phyloP scores from a whole-genome alignment of 352 stramenopile species.

The Globisporangium carolinianum region DNA sequence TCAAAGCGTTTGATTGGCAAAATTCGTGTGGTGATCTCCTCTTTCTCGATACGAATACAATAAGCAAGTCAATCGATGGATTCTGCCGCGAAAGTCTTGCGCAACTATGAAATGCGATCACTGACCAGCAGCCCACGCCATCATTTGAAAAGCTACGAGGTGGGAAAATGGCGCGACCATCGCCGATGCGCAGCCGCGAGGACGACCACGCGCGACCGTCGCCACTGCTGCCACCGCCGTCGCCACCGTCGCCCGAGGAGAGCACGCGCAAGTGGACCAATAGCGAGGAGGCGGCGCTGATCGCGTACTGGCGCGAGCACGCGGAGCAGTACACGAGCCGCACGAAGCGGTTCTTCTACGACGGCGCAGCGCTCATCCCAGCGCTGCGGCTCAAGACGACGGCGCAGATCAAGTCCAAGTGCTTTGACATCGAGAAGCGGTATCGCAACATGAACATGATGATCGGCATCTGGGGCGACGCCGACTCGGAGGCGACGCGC shows the following conservation, averaged over 20 bases:
- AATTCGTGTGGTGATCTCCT: background rate
- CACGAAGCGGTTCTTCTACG: constrained; percentile 17
- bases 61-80: background rate
- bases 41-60: background rate
- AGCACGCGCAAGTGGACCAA: constrained; percentile 14
- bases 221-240: background rate
- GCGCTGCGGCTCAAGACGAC: constrained; percentile 11
- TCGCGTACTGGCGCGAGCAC: constrained; percentile 14
- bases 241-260: background rate
- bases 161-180: background rate
- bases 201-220: background rate
- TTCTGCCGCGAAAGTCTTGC: background rate
- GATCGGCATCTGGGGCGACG: background rate
- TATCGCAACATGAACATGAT: constrained; percentile 9
- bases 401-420: constrained; percentile 17
- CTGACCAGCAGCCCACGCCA: too few relatives aligned
- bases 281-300: constrained; percentile 11
- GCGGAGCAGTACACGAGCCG: constrained; percentile 9
- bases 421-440: constrained; percentile 17
- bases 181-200: background rate
- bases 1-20: background rate
- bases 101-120: too few relatives aligned
- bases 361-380: constrained; percentile 7
- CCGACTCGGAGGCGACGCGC: constrained; percentile 1
- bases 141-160: too few relatives aligned